Evolutionary conservation across 805 yeast species (phyloP).

Genomic region (Saccharomycopsis schoenii): DNA sequence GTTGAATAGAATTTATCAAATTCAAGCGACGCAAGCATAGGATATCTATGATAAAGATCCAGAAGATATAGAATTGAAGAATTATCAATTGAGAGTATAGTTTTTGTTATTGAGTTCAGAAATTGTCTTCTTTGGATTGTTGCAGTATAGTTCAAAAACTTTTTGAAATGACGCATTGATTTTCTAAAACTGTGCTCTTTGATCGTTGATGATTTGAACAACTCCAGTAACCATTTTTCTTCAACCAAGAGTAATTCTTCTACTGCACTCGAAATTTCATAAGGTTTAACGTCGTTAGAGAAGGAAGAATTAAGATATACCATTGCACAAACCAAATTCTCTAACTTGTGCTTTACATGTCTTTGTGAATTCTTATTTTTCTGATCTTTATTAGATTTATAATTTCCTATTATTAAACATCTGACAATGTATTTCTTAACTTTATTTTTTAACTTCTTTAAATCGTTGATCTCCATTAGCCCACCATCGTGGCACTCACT

Average conservation of each 20-base stretch:
- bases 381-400: background rate
- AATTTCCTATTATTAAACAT: background rate
- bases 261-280: background rate
- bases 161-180: background rate
- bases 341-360: background rate
- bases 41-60: background rate
- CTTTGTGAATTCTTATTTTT: background rate
- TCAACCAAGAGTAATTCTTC: background rate
- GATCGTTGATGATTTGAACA: background rate
- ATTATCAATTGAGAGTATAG: background rate
- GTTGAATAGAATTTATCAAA: background rate
- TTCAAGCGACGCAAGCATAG: background rate
- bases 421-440: background rate
- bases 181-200: background rate
- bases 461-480: background rate
- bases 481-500: background rate
- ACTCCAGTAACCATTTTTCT: background rate
- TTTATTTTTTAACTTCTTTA: background rate
- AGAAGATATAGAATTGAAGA: background rate
- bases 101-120: background rate
- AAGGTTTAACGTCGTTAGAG: background rate
- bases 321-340: background rate
- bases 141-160: background rate
- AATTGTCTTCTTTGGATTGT: background rate
- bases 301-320: background rate